Evolutionary conservation across 2,329 filamentous ascomycete genomes (phyloP), one percentile per base, ranked within the genome.

Genomic region (Phyllosticta citrichinensis): DNA sequence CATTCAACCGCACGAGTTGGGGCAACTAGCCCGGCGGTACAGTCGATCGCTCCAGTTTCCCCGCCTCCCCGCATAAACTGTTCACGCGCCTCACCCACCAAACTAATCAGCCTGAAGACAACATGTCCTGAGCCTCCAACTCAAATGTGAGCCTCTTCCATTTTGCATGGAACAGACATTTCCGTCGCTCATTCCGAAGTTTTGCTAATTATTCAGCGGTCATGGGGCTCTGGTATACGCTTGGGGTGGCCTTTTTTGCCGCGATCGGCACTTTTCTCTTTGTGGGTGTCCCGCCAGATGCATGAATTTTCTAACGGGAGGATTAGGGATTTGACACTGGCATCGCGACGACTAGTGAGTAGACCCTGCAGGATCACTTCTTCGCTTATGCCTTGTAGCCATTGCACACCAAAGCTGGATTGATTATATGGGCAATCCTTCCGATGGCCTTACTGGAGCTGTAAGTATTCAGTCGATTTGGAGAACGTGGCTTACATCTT

Each of bases 391-490:
- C 11, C 33, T 6, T 30, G 22, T 30, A 40, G 33, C 82, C 20
- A 85, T 85, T 61, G 81, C 82, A 2, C 82, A 85, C 66, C 67
- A 81, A 65, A 83, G 80, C 66, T 85, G 81, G 81, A 78, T 81
- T 53, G 75, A 81, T 52, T 85, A 84, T 68, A 84, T 85, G 81
- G 60, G 75, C 12, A 67, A 81, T 56, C 82, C 82, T 2, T 81
- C 79, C 2, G 74, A 80, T 64, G 81, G 77, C 3, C 68, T 84
- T 17, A 84, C 81, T 1, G 82, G 82, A 58, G 79, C 80, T 24
- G 81, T 84, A 40, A 40, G 33, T 40, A 5, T 14, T 2, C 8
- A 12, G 14, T 40, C 11, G 33, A 40, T 14, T 12, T 1, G 11
- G 11, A 40, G 33, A 11, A 40, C 3, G 3, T 14, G 12, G 33